A percentile compares a stretch with the other conserved stretches of the same genome.
Conservation (phyloP, 2,329 filamentous ascomycete genomes). For the Verruconis gallopava region DNA sequence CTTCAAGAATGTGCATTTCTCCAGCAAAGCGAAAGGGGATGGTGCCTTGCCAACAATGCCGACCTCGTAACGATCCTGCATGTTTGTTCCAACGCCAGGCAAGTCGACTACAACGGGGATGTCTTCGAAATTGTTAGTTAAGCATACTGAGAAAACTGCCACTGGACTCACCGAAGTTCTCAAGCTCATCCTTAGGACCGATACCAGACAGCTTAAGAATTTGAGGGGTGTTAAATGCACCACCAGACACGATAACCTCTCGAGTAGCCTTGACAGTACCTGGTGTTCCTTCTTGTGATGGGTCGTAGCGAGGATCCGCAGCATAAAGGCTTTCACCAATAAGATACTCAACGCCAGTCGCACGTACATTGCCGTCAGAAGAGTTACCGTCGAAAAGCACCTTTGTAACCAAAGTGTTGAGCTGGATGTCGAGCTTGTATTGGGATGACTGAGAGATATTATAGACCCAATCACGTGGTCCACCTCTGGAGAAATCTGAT, state of each 20-base stretch:
- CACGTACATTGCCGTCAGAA: constrained; percentile 19
- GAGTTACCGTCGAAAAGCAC: constrained; percentile 30
- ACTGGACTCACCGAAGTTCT: constrained; percentile 12
- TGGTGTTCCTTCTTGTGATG: constrained; percentile 17
- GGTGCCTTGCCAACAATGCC: not conserved
- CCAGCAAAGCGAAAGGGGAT: constrained; percentile 17
- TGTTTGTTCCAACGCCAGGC: constrained; percentile 50
- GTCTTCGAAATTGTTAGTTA: constrained; percentile 20
- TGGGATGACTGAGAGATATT: constrained; percentile 37
- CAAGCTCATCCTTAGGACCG: constrained; percentile 36
- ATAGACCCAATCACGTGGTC: constrained; percentile 44
- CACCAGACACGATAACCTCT: constrained; percentile 36
- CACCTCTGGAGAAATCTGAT: constrained; percentile 29
- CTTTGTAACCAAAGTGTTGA: constrained; percentile 30
- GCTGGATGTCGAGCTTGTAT: constrained; percentile 37
- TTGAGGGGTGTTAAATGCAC: constrained; percentile 51
- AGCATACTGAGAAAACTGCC: constrained; percentile 31
- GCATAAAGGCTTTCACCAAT: constrained; percentile 29
- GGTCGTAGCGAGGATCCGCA: constrained; percentile 28
- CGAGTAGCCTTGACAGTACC: constrained; percentile 10
- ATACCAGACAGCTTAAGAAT: constrained; percentile 53
- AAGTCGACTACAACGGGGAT: constrained; percentile 8
- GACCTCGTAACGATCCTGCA: constrained; percentile 37
- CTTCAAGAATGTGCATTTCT: constrained; percentile 22
- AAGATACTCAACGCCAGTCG: constrained; percentile 31